Conservation (phyloP, 1,139 yeast genomes). For the Kodamaea arcana region DNA sequence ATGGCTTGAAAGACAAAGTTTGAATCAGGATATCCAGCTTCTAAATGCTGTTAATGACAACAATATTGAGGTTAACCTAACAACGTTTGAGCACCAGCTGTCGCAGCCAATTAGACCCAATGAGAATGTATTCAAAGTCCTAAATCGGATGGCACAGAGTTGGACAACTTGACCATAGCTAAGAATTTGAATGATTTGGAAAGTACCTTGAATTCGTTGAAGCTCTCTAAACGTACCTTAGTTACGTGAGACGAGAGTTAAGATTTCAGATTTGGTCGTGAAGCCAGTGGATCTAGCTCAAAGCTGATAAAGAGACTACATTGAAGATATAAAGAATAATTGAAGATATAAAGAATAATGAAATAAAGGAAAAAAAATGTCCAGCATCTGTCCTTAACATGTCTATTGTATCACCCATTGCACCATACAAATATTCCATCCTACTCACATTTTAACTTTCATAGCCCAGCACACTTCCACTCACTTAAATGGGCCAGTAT, state of each 20-base stretch:
- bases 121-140: conserved; percentile 25
- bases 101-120: conserved; percentile 6
- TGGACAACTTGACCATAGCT: conserved; percentile 51
- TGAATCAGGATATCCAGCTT: conserved; percentile 19
- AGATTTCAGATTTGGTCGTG: conserved; percentile 21
- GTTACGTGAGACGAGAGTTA: conserved; percentile 20
- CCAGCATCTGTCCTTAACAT: no score
- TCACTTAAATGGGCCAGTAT: no score
- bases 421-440: no score
- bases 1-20: conserved; percentile 16
- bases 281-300: conserved; percentile 8
- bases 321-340: no score
- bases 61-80: conserved; percentile 12
- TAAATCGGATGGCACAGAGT: conserved; percentile 26
- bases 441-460: no score
- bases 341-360: no score
- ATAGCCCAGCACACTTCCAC: no score
- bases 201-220: conserved; percentile 44
- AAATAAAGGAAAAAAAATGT: no score
- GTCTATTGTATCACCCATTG: no score
- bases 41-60: conserved; percentile 18
- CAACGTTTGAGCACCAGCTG: conserved; percentile 6
- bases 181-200: conserved; percentile 56
- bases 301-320: no score
- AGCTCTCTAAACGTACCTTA: conserved; percentile 40